Conservation (phyloP, 768 basidiomycete species). For the Boletus vinaceobasis region DNA sequence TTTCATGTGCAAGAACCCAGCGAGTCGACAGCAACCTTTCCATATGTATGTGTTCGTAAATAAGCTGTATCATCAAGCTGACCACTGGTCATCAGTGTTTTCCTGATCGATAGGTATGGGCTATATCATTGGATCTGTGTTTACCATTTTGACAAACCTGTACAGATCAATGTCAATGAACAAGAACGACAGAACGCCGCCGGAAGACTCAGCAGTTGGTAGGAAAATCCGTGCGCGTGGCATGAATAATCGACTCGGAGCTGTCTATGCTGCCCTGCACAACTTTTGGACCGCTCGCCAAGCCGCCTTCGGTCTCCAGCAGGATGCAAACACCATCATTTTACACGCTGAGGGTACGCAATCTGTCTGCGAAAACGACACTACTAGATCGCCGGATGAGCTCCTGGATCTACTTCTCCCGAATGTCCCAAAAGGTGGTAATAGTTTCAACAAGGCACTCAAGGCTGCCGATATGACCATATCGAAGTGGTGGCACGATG, state of each 20-base stretch:
- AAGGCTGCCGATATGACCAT: conserved; percentile 35
- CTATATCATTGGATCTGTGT: neutral
- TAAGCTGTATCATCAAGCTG: neutral
- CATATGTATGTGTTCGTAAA: conserved; percentile 48
- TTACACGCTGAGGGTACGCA: conserved; percentile 36
- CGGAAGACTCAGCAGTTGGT: conserved; percentile 34
- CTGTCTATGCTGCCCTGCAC: conserved; percentile 51
- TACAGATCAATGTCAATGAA: conserved; percentile 52
- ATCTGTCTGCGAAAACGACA: conserved; percentile 41
- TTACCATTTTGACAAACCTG: neutral
- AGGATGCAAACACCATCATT: conserved; percentile 55
- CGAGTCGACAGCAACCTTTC: conserved; percentile 45
- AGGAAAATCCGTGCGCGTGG: conserved; percentile 27
- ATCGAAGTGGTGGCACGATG: conserved; percentile 42
- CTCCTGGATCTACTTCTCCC: conserved; percentile 40
- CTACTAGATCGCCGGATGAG: conserved; percentile 38
- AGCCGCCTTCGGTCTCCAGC: conserved; percentile 32
- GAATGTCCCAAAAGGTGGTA: conserved; percentile 37
- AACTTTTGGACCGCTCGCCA: conserved; percentile 53
- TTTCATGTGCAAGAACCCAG: conserved; percentile 53
- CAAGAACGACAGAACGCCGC: conserved; percentile 37
- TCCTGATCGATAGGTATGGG: conserved; percentile 23
- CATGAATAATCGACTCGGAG: conserved; percentile 52
- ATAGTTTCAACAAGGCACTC: conserved; percentile 43
- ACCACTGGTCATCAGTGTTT: conserved; percentile 9